Base-by-base conservation (phyloP, 192 early-diverging fungal species). In the Mortierella alpina region DNA sequence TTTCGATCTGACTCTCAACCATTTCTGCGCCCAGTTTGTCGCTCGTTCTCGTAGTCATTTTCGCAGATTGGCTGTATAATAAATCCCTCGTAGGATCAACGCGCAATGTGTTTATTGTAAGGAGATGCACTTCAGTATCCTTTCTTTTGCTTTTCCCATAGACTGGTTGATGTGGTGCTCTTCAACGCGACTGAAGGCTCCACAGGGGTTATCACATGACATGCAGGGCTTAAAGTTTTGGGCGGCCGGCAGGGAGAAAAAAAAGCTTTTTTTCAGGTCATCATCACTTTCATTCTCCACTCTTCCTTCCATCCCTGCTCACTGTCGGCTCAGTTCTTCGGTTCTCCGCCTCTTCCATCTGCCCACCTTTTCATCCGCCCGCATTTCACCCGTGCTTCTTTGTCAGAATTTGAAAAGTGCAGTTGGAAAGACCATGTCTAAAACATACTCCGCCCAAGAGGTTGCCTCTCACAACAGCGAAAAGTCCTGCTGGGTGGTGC, bases 401-500 rank as follows among this genome's bases (percentile, higher is more conserved):
- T 31, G 31, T 31, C 31, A 31, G 31, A 31, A 31, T 31, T 22
- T 57, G 55, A 50, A 6, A n/a, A 3, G 31, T 31, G 31, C 31
- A 31, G 31, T 3, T 31, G 31, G 54, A 60, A 59, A 49, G 61
- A 66, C 48, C 40, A 67, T 62, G 55, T 15, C 57, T 17, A 72
- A 72, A 53, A 23, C 63, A 52, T 70, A 44, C 77, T 89, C 92
- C 47, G 73, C 80, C 31, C 84, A 83, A 5, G 90, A 98, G 75
- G 92, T 98, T 46, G 86, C 87, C 41, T 86, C 85, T 51, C 96
- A 98, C 82, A 88, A 89, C 69, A 90, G 82, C 53, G 84, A 83
- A 0, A 74, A 87, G 53, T 92, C 92, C 42, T 87, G 93, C 57
- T 98, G 96, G 96, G 86, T 96, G 15, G 88, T 93, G 55, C 88